Evolutionary conservation across 306 rosid species (phyloP).

Genomic region (Fragaria ananassa): DNA sequence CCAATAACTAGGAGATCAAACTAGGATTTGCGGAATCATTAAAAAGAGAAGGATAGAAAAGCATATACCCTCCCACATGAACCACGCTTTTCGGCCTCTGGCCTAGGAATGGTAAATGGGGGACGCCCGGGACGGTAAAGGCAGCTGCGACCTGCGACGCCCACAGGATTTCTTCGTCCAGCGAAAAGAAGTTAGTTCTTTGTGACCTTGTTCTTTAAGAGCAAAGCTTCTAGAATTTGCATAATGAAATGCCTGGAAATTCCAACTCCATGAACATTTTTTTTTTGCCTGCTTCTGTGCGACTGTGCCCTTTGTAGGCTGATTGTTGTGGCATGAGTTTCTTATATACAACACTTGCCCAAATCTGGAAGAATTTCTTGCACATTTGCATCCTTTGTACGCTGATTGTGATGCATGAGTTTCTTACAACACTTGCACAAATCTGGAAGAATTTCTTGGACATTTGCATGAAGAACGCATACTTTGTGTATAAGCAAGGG

Average conservation of each 20-base stretch:
- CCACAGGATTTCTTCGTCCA: background rate
- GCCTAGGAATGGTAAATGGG: background rate
- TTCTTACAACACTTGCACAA: background rate
- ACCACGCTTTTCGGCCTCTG: background rate
- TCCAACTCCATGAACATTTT: background rate
- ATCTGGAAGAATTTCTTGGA: background rate
- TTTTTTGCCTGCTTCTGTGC: background rate
- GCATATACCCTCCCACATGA: background rate
- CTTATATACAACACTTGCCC: background rate
- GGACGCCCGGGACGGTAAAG: background rate
- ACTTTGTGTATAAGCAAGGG: background rate
- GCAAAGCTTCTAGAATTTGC: background rate
- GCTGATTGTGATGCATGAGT: background rate
- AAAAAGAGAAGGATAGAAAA: constrained; percentile 29
- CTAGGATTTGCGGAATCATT: constrained; percentile 36
- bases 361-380: background rate
- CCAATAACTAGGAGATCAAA: constrained; percentile 43
- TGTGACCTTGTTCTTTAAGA: background rate
- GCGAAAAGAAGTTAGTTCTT: background rate
- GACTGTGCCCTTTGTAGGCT: background rate
- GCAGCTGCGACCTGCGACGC: background rate
- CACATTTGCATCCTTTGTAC: background rate
- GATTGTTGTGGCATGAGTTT: background rate
- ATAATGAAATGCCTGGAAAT: background rate
- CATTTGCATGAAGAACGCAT: background rate